These are phyloP conservation scores for Quercus engelmannii DNA, from an alignment of 306 rosid genomes.

Conservation along the genomic window DNA sequence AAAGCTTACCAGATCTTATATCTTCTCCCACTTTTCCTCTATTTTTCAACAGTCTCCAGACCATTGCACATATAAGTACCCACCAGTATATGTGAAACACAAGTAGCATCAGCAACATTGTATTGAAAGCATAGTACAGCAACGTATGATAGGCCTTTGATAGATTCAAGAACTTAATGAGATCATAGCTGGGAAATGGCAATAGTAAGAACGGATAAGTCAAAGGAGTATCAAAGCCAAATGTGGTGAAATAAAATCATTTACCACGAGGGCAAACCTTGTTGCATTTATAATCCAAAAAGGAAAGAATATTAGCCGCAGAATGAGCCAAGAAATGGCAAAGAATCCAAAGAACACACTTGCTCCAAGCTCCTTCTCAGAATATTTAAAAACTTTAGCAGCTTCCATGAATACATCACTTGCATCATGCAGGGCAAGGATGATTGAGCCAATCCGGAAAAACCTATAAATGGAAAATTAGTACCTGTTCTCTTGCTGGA, in stretches of 20 bases:
- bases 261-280: slow-evolving; percentile 58
- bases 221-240: slow-evolving; percentile 16
- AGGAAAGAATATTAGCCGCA: slow-evolving; percentile 84
- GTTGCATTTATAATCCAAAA: slow-evolving; percentile 83
- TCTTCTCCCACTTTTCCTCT: slow-evolving; percentile 97
- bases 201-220: slow-evolving; percentile 30
- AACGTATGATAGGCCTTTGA: slow-evolving; percentile 31
- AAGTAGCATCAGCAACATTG: slow-evolving; percentile 73
- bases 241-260: slow-evolving; percentile 22
- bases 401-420: slow-evolving; percentile 97
- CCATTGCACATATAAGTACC: slow-evolving; percentile 87
- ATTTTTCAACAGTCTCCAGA: slow-evolving; percentile 73
- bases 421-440: slow-evolving; percentile 93
- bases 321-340: slow-evolving; percentile 77
- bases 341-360: slow-evolving; percentile 81
- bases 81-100: slow-evolving; percentile 99
- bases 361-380: slow-evolving; percentile 83
- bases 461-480: slow-evolving; percentile 50
- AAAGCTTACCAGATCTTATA: slow-evolving; percentile 87
- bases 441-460: slow-evolving; percentile 78
- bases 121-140: slow-evolving; percentile 75
- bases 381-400: slow-evolving; percentile 93
- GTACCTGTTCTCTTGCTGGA: slow-evolving; percentile 18
- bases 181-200: slow-evolving; percentile 59
- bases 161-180: slow-evolving; percentile 45